phyloP scores from a whole-genome alignment of 2,329 filamentous ascomycete species.

The Laburnicola sp. region DNA sequence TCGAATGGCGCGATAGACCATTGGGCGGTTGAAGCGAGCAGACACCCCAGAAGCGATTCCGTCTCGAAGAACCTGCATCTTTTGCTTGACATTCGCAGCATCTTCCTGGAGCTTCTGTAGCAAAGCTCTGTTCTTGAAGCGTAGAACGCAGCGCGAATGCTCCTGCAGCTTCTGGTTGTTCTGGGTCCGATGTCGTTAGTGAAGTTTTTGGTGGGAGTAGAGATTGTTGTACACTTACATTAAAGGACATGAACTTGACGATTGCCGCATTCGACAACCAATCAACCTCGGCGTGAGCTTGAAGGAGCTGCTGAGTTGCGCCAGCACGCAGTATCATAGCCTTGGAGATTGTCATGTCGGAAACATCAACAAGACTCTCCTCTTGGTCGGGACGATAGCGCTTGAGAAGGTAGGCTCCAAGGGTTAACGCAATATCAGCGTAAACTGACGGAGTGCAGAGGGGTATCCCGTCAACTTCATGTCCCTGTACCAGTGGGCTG shows the following conservation, averaged over 20 bases:
- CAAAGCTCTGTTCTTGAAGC: too few relatives aligned
- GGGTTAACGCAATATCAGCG: slow-evolving; percentile 39
- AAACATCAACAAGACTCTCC: slow-evolving; percentile 12
- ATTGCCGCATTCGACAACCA: slow-evolving; percentile 7
- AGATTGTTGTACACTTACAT: not conserved
- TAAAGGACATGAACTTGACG: slow-evolving; percentile 22
- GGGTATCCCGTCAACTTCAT: slow-evolving; percentile 19
- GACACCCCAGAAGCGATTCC: slow-evolving; percentile 6
- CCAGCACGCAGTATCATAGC: slow-evolving; percentile 14
- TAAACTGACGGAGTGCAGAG: slow-evolving; percentile 29
- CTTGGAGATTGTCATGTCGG: slow-evolving; percentile 17
- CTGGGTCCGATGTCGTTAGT: slow-evolving; percentile 1
- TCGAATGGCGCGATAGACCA: slow-evolving; percentile 10
- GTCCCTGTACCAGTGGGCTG: slow-evolving; percentile 15
- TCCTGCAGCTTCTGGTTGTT: slow-evolving; percentile 14
- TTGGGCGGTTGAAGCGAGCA: slow-evolving; percentile 10
- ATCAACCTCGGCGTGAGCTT: slow-evolving; percentile 15
- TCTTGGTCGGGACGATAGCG: not conserved
- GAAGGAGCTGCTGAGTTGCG: slow-evolving; percentile 13
- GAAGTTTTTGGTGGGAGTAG: not conserved
- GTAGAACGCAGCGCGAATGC: too few relatives aligned
- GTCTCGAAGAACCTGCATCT: slow-evolving; percentile 3
- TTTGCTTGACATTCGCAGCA: not conserved
- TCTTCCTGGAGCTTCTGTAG: not conserved
- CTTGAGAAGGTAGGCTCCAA: slow-evolving; percentile 26